Percentiles rank a stretch among this genome's conserved stretches.
Evolutionary conservation across 176 grass and related monocot species (phyloP).

Genomic region (Aegilops longissima): DNA sequence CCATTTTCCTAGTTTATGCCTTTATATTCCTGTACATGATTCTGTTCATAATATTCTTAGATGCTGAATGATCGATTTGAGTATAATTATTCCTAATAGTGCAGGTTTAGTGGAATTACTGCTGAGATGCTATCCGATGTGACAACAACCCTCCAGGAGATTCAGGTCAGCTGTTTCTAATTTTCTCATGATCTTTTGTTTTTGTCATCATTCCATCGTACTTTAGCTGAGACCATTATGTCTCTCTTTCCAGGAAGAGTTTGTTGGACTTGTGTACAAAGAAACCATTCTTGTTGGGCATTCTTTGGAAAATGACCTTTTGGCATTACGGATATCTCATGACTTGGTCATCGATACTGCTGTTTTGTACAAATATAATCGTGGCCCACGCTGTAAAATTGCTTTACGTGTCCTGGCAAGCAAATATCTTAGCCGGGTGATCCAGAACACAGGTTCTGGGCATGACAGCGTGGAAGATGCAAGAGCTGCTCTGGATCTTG

Average conservation of each 20-base stretch:
- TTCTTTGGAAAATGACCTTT: slow-evolving; percentile 95
- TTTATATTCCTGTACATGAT: slow-evolving; percentile 19
- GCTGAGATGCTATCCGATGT: slow-evolving; percentile 86
- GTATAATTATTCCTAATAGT: slow-evolving; percentile 35
- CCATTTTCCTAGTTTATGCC: background rate
- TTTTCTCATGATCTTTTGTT: slow-evolving; percentile 12
- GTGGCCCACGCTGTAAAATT: slow-evolving; percentile 61
- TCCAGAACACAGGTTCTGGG: slow-evolving; percentile 70
- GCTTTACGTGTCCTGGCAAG: slow-evolving; percentile 83
- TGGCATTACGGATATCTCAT: slow-evolving; percentile 76
- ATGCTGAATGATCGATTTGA: slow-evolving; percentile 1
- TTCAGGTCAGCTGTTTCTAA: slow-evolving; percentile 57
- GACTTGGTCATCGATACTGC: slow-evolving; percentile 87
- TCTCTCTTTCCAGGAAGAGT: slow-evolving; percentile 65
- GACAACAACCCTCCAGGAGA: slow-evolving; percentile 79
- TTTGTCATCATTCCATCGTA: slow-evolving; percentile 17
- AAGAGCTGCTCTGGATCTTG: slow-evolving; percentile 79
- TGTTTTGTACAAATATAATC: slow-evolving; percentile 67
- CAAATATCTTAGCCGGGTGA: slow-evolving; percentile 65
- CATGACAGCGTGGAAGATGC: slow-evolving; percentile 97
- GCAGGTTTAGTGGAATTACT: slow-evolving; percentile 92
- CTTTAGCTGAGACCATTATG: slow-evolving; percentile 12
- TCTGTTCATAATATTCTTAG: slow-evolving; percentile 15
- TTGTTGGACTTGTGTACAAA: slow-evolving; percentile 68
- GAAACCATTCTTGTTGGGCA: slow-evolving; percentile 97